These are phyloP conservation scores for Salix viminalis DNA, from an alignment of 345 rosid species.

Conservation along the genomic window DNA sequence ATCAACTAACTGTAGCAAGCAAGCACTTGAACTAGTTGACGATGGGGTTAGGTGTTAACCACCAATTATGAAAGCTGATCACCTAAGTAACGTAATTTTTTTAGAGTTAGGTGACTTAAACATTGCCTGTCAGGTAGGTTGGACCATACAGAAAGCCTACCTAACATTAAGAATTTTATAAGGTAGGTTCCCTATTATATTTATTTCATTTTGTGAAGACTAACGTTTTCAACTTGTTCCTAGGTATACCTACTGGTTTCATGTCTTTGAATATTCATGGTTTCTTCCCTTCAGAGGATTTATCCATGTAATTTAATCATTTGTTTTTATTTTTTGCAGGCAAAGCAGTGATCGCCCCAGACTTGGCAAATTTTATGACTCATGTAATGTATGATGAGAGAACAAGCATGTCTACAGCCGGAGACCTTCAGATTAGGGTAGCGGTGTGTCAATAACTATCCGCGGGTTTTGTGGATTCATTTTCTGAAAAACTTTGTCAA, in stretches of 20 bases:
- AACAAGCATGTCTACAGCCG: background rate
- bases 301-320: background rate
- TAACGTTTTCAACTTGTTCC: background rate
- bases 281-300: background rate
- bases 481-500: background rate
- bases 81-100: background rate
- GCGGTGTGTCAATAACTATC: background rate
- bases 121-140: background rate
- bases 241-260: background rate
- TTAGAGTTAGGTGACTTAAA: background rate
- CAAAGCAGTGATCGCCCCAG: conserved; percentile 10
- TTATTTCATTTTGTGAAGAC: background rate
- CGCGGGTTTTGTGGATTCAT: background rate
- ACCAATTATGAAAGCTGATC: background rate
- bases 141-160: background rate
- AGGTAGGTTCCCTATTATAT: background rate
- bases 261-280: conserved; percentile 7
- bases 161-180: conserved; percentile 1
- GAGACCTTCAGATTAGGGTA: background rate
- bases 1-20: no score
- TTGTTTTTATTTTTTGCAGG: conserved; percentile 6
- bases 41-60: background rate
- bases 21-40: background rate
- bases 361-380: background rate
- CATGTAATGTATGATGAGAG: background rate